A percentile compares a stretch with the other conserved stretches of the same genome.
Conservation (phyloP, 768 basidiomycete genomes). For the Kockovaella imperatae region DNA sequence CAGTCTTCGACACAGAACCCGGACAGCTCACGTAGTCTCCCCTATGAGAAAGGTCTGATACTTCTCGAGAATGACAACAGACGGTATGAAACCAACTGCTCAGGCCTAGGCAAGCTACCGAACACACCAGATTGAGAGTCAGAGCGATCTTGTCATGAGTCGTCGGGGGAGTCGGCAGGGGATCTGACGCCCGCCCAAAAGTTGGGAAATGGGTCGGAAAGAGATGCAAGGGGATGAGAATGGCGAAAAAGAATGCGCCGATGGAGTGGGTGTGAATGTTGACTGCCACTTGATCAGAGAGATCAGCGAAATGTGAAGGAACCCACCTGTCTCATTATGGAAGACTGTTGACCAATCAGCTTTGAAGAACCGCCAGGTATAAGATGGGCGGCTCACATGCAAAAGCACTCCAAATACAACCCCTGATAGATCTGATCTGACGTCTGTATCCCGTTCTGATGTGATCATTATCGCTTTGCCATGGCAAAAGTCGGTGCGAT, state of each 20-base stretch:
- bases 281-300: constrained; percentile 49
- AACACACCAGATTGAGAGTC: constrained; percentile 60
- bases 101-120: constrained; percentile 63
- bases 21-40: constrained; percentile 48
- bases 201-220: constrained; percentile 37
- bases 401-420: constrained; percentile 29
- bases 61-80: constrained; percentile 63
- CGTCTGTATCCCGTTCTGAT: constrained; percentile 35
- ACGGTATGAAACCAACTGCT: constrained; percentile 69
- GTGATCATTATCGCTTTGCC: constrained; percentile 42
- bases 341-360: constrained; percentile 22
- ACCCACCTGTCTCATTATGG: constrained; percentile 42
- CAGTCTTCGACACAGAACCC: background rate
- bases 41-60: constrained; percentile 39
- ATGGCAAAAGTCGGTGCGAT: constrained; percentile 24
- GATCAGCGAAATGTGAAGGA: background rate
- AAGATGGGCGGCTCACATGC: constrained; percentile 16
- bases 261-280: constrained; percentile 79
- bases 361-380: background rate
- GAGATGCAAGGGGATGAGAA: constrained; percentile 52
- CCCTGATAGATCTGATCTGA: constrained; percentile 16
- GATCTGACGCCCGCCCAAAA: constrained; percentile 8
- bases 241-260: constrained; percentile 56
- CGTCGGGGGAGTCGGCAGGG: constrained; percentile 45
- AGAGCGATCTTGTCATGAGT: constrained; percentile 60